These are phyloP conservation scores for Parathielavia hyrcaniae DNA, from an alignment of 495 filamentous ascomycete species.

Conservation along the genomic window DNA sequence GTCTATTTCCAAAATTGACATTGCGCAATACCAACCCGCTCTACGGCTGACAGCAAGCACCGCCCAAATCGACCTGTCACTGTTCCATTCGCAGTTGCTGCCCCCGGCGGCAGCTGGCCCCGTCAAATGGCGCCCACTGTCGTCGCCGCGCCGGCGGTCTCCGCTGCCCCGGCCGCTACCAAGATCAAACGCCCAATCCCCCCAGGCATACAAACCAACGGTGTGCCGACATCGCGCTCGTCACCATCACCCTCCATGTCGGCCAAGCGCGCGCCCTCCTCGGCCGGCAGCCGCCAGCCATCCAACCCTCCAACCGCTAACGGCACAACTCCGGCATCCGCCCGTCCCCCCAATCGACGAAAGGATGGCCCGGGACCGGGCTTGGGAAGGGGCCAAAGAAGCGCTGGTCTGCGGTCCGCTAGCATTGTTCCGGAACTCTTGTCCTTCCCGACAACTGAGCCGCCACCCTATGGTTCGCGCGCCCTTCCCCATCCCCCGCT, in stretches of 20 bases:
- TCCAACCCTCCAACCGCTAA: conserved; percentile 37
- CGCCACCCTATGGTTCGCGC: conserved; percentile 44
- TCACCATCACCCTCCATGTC: conserved; percentile 63
- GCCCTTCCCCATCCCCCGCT: not conserved
- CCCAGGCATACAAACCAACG: conserved; percentile 63
- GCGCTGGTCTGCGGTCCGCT: conserved; percentile 39
- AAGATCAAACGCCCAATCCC: conserved; percentile 72
- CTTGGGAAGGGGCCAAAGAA: conserved; percentile 39
- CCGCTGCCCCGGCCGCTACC: conserved; percentile 49
- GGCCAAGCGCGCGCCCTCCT: conserved; percentile 55
- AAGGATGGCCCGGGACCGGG: conserved; percentile 39
- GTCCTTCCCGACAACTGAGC: conserved; percentile 32
- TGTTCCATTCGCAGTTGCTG: not conserved
- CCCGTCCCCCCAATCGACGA: conserved; percentile 50
- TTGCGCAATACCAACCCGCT: too few species aligned
- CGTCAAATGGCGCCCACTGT: conserved; percentile 40
- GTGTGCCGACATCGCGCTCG: conserved; percentile 54
- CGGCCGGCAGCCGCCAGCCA: conserved; percentile 29
- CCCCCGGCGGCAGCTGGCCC: conserved; percentile 16
- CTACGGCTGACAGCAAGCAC: not conserved
- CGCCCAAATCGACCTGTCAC: not conserved
- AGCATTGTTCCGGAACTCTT: conserved; percentile 39
- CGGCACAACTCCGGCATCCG: conserved; percentile 35
- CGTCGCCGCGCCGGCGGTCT: conserved; percentile 50
- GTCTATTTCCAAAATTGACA: too few species aligned